Conservation (phyloP, 306 rosid genomes). For the Boehmeria nivea region DNA sequence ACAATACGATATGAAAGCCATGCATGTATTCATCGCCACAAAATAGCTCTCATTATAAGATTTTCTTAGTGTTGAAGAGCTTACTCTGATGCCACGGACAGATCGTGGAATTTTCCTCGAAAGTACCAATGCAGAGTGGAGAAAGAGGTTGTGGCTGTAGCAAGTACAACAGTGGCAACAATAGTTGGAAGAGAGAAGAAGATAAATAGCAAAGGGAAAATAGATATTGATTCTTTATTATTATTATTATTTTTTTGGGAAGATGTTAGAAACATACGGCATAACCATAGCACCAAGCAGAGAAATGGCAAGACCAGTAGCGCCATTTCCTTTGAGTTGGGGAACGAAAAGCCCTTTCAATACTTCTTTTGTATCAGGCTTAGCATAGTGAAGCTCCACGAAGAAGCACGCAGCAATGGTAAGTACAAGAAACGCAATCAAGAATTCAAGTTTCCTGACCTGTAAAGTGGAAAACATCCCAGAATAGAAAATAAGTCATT, state of each 20-base stretch:
- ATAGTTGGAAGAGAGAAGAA: constrained; percentile 4
- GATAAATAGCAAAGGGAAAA: neutral
- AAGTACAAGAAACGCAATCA: constrained; percentile 78
- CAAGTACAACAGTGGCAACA: constrained; percentile 22
- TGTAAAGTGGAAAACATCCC: constrained; percentile 22
- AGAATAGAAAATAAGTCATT: too few species aligned
- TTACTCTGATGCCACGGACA: constrained; percentile 69
- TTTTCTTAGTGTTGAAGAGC: constrained; percentile 17
- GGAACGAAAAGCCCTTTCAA: constrained; percentile 77
- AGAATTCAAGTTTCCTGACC: constrained; percentile 95
- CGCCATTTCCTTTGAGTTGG: constrained; percentile 79
- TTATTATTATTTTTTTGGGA: neutral
- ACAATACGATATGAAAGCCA: neutral
- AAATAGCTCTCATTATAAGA: too few species aligned
- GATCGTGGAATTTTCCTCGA: constrained; percentile 93
- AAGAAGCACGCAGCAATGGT: constrained; percentile 90
- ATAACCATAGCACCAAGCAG: constrained; percentile 99
- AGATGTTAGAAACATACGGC: constrained; percentile 73
- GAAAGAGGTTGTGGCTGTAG: constrained; percentile 93
- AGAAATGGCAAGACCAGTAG: constrained; percentile 95
- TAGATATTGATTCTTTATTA: too few species aligned
- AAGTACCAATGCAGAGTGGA: constrained; percentile 95
- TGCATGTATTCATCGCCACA: too few species aligned
- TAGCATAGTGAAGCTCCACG: constrained; percentile 83
- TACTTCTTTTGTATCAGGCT: constrained; percentile 69